phyloP scores from a whole-genome alignment of 495 filamentous ascomycete genomes.

The Eremomyces bilateralis region DNA sequence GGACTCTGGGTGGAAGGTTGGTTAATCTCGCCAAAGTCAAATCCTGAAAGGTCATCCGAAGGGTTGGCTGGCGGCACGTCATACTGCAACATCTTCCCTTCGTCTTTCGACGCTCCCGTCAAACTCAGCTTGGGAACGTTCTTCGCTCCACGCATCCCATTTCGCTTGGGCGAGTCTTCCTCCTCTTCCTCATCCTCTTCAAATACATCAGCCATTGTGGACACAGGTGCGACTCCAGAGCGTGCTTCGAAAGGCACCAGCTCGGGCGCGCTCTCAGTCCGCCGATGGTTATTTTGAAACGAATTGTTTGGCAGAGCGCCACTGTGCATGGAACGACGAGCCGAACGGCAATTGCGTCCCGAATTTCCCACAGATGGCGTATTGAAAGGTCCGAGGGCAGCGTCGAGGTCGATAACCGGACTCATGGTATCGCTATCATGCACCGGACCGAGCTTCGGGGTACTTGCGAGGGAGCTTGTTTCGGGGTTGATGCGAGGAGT shows the following conservation, averaged over 20 bases:
- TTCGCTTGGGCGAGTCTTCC: constrained; percentile 16
- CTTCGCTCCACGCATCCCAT: constrained; percentile 10
- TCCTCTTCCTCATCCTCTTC: constrained; percentile 89
- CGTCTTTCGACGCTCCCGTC: no score
- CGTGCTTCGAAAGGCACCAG: constrained; percentile 60
- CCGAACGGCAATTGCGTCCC: constrained; percentile 16
- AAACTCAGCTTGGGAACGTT: no score
- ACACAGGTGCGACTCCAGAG: constrained; percentile 33
- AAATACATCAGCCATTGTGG: constrained; percentile 72
- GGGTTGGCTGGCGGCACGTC: no score
- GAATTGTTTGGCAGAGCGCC: constrained; percentile 54
- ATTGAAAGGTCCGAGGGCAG: constrained; percentile 83
- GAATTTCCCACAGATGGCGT: constrained; percentile 31
- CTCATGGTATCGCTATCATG: constrained; percentile 36
- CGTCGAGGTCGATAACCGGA: constrained; percentile 84
- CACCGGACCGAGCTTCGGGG: no score
- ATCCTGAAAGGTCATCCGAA: no score
- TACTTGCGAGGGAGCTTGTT: no score
- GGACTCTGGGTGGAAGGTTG: no score
- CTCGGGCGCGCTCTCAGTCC: constrained; percentile 80
- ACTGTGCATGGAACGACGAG: constrained; percentile 63
- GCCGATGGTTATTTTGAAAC: constrained; percentile 52
- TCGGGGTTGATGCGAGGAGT: no score
- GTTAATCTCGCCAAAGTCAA: no score
- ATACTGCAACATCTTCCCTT: no score